Conservation (phyloP, 1,284 basidiomycete genomes). For the Microbotryum intermedium region DNA sequence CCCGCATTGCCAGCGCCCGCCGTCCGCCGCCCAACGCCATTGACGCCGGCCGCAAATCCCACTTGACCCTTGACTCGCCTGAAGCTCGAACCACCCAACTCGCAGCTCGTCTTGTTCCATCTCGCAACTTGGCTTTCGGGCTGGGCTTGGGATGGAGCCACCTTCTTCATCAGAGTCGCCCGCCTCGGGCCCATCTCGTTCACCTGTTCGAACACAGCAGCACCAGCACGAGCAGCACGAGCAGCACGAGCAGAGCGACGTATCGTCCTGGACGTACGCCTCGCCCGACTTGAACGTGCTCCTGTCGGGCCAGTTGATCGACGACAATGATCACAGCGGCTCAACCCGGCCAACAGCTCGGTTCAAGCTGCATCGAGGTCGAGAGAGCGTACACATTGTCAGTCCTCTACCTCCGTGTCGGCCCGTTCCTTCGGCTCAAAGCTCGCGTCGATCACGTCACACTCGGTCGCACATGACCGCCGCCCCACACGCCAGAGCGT, state of each 20-base stretch:
- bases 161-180: background rate
- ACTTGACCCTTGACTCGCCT: too few relatives aligned
- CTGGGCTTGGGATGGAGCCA: too few relatives aligned
- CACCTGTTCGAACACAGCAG: background rate
- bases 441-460: too few relatives aligned
- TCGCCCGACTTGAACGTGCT: slow-evolving; percentile 15
- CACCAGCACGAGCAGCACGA: background rate
- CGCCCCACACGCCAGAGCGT: too few relatives aligned
- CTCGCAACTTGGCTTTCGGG: too few relatives aligned
- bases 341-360: slow-evolving; percentile 2
- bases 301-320: slow-evolving; percentile 6
- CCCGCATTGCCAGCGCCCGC: too few relatives aligned
- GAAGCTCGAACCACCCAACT: too few relatives aligned
- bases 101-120: too few relatives aligned
- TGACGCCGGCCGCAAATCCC: too few relatives aligned
- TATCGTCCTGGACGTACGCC: background rate
- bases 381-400: slow-evolving; percentile 15
- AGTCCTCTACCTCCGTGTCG: background rate
- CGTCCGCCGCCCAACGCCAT: too few relatives aligned
- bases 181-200: background rate
- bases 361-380: slow-evolving; percentile 4
- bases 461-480: too few relatives aligned
- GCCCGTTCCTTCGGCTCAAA: background rate
- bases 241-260: too few relatives aligned
- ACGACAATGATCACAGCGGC: background rate